Base-by-base conservation (phyloP, 2,329 filamentous ascomycete genomes). In the Phialophora verrucosa region DNA sequence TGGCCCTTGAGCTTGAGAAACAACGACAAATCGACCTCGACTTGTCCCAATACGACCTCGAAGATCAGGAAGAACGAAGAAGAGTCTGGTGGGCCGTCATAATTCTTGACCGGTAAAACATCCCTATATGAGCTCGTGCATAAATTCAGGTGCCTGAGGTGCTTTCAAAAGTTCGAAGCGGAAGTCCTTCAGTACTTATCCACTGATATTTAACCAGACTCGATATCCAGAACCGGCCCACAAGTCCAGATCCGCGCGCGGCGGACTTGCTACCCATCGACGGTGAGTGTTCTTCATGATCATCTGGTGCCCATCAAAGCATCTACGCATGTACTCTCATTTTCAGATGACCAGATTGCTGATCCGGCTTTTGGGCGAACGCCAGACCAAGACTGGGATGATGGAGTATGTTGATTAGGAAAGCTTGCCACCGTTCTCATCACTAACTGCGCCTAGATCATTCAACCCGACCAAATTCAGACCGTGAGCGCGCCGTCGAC, bases 21-120 rank as follows among this genome's bases (percentile, higher is more conserved):
- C 62, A 64, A 35, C n/a, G 62, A 42, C 42, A 56, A 47, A 12
- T n/a, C 27, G 32, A 64, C 44, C 25, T 50, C 44, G 38, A 62
- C 49, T 17, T 62, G 49, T 62, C 63, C 60, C 14, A 51, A 67
- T 35, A 70, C 38, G 35, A 67, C n/a, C 67, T 70, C 63, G 65
- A 72, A 23, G 70, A 73, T 29, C 59, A 69, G 6, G 74, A 75
- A 51, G 74, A 75, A 59, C 62, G 66, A 56, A 69, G 69, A 35
- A 70, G 74, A 25, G 67, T 69, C 2, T 75, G 73, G 73, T 75
- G 74, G 73, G 71, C 72, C 27, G 63, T 75, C 51, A 35, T 75
- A 1, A 73, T 74, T 29, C 55, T 75, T 20, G 70, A 71, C 56
- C 61, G 61, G 47, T 54, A 35, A 57, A 56, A 6, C 31, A 56